Evolutionary conservation across 225 moss, liverwort and hornwort species (phyloP).

Genomic region (Marchantia polymorpha): DNA sequence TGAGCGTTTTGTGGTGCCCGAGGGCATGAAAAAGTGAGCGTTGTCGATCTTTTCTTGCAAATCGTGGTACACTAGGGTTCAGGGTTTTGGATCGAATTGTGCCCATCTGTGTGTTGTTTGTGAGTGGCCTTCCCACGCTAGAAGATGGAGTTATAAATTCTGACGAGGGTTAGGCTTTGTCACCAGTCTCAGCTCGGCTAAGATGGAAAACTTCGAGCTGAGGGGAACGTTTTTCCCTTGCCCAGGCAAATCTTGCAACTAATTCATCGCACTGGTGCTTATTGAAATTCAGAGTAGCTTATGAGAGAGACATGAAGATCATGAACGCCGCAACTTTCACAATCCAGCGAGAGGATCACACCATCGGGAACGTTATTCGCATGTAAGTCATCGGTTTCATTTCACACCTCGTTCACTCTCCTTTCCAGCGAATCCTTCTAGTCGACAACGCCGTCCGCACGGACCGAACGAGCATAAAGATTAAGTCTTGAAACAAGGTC

Average conservation of each 20-base stretch:
- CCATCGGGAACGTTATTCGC: constrained; percentile 88
- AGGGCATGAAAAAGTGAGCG: constrained; percentile 97
- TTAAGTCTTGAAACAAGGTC: neutral
- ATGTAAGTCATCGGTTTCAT: constrained; percentile 48
- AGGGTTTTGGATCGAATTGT: neutral
- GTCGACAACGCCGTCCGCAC: neutral
- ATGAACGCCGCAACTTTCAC: constrained; percentile 86
- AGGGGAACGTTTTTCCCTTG: neutral
- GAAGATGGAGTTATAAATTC: neutral
- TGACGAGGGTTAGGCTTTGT: no score
- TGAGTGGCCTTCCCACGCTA: neutral
- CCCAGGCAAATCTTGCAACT: neutral
- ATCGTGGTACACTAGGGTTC: neutral
- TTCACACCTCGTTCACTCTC: neutral
- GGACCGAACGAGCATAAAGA: neutral
- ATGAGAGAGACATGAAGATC: constrained; percentile 92
- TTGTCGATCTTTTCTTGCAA: neutral
- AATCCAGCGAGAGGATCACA: constrained; percentile 92
- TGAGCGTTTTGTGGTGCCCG: constrained; percentile 98
- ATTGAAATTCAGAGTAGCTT: constrained; percentile 64
- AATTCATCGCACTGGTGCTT: neutral
- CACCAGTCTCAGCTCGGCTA: no score
- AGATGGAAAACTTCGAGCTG: no score
- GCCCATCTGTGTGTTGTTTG: no score
- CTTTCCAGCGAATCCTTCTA: neutral